Percentiles rank a stretch among this genome's conserved stretches.
These are phyloP conservation scores for Silybum marianum DNA, from an alignment of 129 eudicot genomes.

Conservation along the genomic window DNA sequence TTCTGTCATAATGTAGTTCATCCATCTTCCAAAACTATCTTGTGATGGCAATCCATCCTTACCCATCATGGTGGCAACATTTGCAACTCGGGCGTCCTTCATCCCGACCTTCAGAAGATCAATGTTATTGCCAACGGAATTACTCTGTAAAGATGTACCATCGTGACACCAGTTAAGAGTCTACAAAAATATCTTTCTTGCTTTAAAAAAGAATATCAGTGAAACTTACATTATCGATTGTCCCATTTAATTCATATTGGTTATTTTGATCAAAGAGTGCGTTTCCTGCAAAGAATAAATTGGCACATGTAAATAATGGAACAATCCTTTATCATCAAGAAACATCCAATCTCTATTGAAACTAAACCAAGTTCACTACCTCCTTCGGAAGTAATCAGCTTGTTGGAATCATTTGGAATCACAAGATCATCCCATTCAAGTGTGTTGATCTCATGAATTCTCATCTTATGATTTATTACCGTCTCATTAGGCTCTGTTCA, in stretches of 20 bases:
- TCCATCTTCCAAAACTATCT: conserved; percentile 86
- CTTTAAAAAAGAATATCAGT: background rate
- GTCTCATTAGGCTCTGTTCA: conserved; percentile 46
- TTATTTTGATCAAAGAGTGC: conserved; percentile 41
- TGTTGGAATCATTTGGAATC: conserved; percentile 55
- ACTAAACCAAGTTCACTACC: conserved; percentile 38
- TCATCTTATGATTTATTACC: conserved; percentile 58
- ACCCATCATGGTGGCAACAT: conserved; percentile 28
- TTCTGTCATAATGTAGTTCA: conserved; percentile 62
- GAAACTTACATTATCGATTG: conserved; percentile 50
- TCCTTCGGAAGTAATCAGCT: conserved; percentile 42
- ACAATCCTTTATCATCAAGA: background rate
- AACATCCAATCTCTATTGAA: background rate
- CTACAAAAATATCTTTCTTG: background rate
- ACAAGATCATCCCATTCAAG: conserved; percentile 96
- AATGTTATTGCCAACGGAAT: conserved; percentile 17
- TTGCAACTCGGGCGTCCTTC: conserved; percentile 30
- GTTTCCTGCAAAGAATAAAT: conserved; percentile 39
- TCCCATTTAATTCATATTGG: conserved; percentile 39
- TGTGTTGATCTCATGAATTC: conserved; percentile 82
- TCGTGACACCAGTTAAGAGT: background rate
- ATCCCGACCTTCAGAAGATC: conserved; percentile 33
- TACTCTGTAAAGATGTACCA: conserved; percentile 34
- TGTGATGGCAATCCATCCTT: conserved; percentile 57
- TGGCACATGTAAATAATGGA: background rate